Conservation (phyloP, 2,329 filamentous ascomycete genomes). For the Epichloe scottii region DNA sequence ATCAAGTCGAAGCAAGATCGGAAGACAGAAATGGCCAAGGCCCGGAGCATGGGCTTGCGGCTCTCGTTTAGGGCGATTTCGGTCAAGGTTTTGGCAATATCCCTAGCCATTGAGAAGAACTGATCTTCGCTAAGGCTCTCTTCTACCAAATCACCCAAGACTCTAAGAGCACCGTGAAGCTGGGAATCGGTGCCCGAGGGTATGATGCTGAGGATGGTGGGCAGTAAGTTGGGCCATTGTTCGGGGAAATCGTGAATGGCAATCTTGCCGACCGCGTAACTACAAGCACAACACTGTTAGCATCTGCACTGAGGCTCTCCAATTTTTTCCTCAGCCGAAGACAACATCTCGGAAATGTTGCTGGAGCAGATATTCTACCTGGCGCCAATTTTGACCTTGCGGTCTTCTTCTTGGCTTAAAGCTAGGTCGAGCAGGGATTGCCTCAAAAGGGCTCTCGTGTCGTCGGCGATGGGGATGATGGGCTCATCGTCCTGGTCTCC, state of each 20-base stretch:
- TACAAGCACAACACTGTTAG: slow-evolving; percentile 15
- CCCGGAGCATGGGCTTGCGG: slow-evolving; percentile 64
- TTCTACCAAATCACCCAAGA: slow-evolving; percentile 81
- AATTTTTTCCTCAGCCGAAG: background rate
- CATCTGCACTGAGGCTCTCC: background rate
- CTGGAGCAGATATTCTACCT: slow-evolving; percentile 40
- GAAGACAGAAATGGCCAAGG: slow-evolving; percentile 82
- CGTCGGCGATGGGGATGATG: slow-evolving; percentile 56
- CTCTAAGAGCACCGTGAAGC: slow-evolving; percentile 78
- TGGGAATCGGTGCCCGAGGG: slow-evolving; percentile 64
- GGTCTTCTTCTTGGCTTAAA: slow-evolving; percentile 58
- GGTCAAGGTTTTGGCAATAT: slow-evolving; percentile 75
- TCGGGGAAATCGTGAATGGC: slow-evolving; percentile 88
- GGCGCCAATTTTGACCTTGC: slow-evolving; percentile 79
- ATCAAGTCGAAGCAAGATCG: slow-evolving; percentile 85
- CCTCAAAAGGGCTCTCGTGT: slow-evolving; percentile 61
- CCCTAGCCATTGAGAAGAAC: slow-evolving; percentile 79
- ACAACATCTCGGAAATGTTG: background rate
- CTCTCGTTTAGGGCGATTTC: slow-evolving; percentile 66
- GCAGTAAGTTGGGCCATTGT: slow-evolving; percentile 82
- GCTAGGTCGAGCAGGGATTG: slow-evolving; percentile 65
- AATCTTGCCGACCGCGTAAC: slow-evolving; percentile 79
- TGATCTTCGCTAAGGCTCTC: slow-evolving; percentile 89
- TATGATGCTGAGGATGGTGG: slow-evolving; percentile 66
- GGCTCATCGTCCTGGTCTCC: slow-evolving; percentile 54